Percentiles rank a stretch among this genome's conserved stretches.
These are phyloP conservation scores for Furcasterigmium sp. DNA, from an alignment of 2,329 filamentous ascomycete genomes.

Conservation along the genomic window DNA sequence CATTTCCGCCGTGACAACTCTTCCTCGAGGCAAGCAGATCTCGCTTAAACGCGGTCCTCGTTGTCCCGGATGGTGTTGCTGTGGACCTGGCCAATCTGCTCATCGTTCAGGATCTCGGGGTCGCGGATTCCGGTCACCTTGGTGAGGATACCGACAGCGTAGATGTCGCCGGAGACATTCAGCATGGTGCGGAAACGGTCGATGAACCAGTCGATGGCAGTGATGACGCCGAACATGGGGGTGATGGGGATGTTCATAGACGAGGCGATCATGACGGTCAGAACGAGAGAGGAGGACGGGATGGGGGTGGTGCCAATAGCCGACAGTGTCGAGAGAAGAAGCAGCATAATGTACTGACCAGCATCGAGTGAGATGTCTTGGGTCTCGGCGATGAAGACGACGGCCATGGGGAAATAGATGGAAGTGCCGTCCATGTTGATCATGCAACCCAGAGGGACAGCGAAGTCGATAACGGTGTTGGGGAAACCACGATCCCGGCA, in stretches of 20 bases:
- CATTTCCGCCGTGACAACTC: neutral
- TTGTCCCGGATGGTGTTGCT: conserved; percentile 1
- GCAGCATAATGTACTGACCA: conserved; percentile 42
- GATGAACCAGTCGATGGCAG: conserved; percentile 51
- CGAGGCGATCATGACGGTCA: conserved; percentile 45
- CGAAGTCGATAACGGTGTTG: conserved; percentile 37
- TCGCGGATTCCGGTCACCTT: conserved; percentile 32
- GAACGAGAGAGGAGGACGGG: conserved; percentile 43
- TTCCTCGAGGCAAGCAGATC: neutral
- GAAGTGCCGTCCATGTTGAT: conserved; percentile 51
- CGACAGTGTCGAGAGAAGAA: conserved; percentile 41
- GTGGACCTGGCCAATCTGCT: neutral
- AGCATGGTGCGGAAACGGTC: conserved; percentile 47
- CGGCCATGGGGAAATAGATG: conserved; percentile 49
- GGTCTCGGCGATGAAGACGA: conserved; percentile 46
- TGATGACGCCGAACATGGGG: conserved; percentile 45
- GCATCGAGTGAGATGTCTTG: conserved; percentile 37
- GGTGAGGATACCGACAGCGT: conserved; percentile 31
- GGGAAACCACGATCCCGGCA: conserved; percentile 30
- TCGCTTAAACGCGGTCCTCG: neutral
- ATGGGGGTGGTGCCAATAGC: conserved; percentile 51
- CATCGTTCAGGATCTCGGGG: conserved; percentile 6
- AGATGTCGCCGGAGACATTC: conserved; percentile 47
- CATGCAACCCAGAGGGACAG: conserved; percentile 40
- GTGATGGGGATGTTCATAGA: conserved; percentile 38